Percentiles rank a stretch among this genome's conserved stretches.
These are phyloP conservation scores for Phoenix roebelenii DNA, from an alignment of 176 grass and related monocot species.

Conservation along the genomic window DNA sequence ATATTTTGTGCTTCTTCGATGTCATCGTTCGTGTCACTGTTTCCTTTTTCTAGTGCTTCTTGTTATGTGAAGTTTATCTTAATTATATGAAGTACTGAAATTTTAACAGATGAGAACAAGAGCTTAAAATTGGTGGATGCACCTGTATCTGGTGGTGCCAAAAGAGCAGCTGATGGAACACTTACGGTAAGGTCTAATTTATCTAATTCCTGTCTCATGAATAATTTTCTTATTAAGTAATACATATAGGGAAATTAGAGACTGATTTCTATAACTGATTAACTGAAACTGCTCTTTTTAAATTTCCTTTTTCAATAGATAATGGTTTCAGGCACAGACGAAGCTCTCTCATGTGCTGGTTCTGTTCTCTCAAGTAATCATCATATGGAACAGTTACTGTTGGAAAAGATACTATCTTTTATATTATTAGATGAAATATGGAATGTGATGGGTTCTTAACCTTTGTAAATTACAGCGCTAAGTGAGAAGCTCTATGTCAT, in stretches of 20 bases:
- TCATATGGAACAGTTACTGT: conserved; percentile 2
- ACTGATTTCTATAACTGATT: too few relatives aligned
- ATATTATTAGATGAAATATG: neutral
- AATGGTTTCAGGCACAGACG: conserved; percentile 74
- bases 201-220: conserved; percentile 11
- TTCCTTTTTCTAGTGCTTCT: too few relatives aligned
- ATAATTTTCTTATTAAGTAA: conserved; percentile 13
- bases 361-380: conserved; percentile 67
- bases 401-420: neutral
- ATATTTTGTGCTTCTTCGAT: too few relatives aligned
- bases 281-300: too few relatives aligned
- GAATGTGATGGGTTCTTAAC: conserved; percentile 5
- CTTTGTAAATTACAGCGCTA: conserved; percentile 42
- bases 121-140: conserved; percentile 80
- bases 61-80: too few relatives aligned
- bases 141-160: conserved; percentile 87
- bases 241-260: neutral
- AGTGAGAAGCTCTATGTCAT: conserved; percentile 97
- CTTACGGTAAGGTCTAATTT: conserved; percentile 51
- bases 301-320: conserved; percentile 43
- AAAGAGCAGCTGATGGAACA: conserved; percentile 89
- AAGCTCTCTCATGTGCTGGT: conserved; percentile 58
- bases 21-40: too few relatives aligned
- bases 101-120: conserved; percentile 47
- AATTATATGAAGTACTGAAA: too few relatives aligned